phyloP scores from a whole-genome alignment of 2,329 filamentous ascomycete genomes.

The Microcyclospora pomicola region DNA sequence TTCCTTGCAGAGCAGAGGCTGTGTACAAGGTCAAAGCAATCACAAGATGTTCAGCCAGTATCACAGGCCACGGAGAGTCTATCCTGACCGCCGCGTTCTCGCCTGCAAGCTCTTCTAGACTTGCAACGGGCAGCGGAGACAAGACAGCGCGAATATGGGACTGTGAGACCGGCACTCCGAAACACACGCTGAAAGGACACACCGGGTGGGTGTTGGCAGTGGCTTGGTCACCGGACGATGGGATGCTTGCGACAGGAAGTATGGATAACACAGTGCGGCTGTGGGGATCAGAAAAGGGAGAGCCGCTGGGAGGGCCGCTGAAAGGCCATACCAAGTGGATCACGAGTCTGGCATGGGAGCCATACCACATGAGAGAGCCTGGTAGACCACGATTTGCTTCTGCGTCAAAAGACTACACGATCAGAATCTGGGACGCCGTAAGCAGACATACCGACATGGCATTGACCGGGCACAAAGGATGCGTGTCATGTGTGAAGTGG shows the following conservation, averaged over 20 bases:
- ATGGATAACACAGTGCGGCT: conserved; percentile 88
- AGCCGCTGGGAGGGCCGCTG: conserved; percentile 54
- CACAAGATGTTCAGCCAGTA: conserved; percentile 74
- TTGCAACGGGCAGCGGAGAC: conserved; percentile 85
- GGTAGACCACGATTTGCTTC: conserved; percentile 71
- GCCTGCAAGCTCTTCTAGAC: conserved; percentile 57
- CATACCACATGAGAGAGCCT: conserved; percentile 66
- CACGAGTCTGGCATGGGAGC: conserved; percentile 80
- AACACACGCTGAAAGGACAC: conserved; percentile 75
- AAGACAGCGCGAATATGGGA: conserved; percentile 89
- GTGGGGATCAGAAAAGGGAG: conserved; percentile 76
- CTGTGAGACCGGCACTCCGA: conserved; percentile 79
- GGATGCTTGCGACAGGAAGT: conserved; percentile 70
- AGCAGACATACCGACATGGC: conserved; percentile 67
- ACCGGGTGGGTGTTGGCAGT: conserved; percentile 82
- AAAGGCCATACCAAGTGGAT: conserved; percentile 86
- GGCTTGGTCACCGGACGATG: conserved; percentile 72
- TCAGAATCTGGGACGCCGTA: conserved; percentile 74
- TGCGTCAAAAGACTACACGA: conserved; percentile 77
- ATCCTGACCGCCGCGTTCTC: conserved; percentile 81
- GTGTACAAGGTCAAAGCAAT: conserved; percentile 89
- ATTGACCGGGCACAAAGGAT: conserved; percentile 75
- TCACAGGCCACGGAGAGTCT: conserved; percentile 81
- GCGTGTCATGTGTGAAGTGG: conserved; percentile 85
- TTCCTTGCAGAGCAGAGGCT: conserved; percentile 66